Conservation (phyloP, 495 filamentous ascomycete species). For the Penicillium riverlandense region DNA sequence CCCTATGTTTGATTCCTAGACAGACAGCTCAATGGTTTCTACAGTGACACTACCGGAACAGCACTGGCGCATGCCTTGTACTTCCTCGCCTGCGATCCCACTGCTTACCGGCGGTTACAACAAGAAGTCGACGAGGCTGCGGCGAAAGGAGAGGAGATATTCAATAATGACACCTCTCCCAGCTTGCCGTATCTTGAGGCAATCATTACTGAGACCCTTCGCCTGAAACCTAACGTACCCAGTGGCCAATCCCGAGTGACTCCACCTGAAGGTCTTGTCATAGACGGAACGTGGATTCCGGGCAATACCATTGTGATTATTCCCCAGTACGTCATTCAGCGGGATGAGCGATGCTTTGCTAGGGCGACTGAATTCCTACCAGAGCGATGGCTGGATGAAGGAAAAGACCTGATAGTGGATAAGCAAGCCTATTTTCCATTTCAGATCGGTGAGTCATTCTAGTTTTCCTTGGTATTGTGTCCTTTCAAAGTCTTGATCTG, state of each 20-base stretch:
- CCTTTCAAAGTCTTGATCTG: not conserved
- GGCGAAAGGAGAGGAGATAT: too few species aligned
- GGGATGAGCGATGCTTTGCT: slow-evolving; percentile 19
- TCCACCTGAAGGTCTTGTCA: slow-evolving; percentile 35
- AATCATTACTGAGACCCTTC: too few species aligned
- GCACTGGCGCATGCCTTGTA: too few species aligned
- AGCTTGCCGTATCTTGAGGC: too few species aligned
- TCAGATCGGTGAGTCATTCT: slow-evolving; percentile 23
- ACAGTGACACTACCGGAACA: too few species aligned
- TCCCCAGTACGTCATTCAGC: slow-evolving; percentile 26
- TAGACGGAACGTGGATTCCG: slow-evolving; percentile 43
- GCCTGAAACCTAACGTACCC: too few species aligned
- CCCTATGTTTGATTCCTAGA: too few species aligned
- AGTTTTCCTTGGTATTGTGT: not conserved
- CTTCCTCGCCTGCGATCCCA: too few species aligned
- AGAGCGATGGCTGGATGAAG: slow-evolving; percentile 43
- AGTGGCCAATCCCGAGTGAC: slow-evolving; percentile 27
- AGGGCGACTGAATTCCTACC: slow-evolving; percentile 41
- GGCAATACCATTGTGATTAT: slow-evolving; percentile 29
- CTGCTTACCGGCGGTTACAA: too few species aligned
- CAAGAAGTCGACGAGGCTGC: too few species aligned
- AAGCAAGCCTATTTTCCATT: slow-evolving; percentile 47
- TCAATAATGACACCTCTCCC: too few species aligned
- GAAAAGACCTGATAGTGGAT: slow-evolving; percentile 35
- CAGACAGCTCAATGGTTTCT: too few species aligned